Evolutionary conservation across 495 filamentous ascomycete genomes (phyloP), one percentile per base, ranked within the genome.

Genomic region (Aspergillus sparsus): DNA sequence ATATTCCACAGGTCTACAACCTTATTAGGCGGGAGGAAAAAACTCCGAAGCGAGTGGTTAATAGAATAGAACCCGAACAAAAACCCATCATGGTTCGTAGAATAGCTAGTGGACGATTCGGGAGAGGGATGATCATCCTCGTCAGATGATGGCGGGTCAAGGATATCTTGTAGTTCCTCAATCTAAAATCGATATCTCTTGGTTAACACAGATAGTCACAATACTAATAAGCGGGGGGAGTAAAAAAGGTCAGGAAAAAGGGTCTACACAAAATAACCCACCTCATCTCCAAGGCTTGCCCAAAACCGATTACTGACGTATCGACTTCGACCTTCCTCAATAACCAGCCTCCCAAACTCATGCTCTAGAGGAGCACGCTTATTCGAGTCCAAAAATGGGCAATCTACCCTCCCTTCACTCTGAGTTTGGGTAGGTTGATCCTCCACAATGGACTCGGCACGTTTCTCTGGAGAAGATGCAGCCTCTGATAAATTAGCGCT

Each of bases 221-320:
- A 37, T 27, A 33, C 27, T 33, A 27, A 15, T 46, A 52, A 37
- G 15, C 2, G 45, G 5, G 45, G 5, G 3, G 39, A 16, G 42
- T 13, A 6, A 7, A 39, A 32, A 16, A 49, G 34, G 2, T 18
- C 12, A n/a, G n/a, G n/a, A n/a, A n/a, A n/a, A n/a, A n/a, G n/a
- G n/a, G n/a, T n/a, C n/a, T n/a, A n/a, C n/a, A 34, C 15, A 11
- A 21, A 57, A 36, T 10, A 39, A 63, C 68, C 52, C 69, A 91
- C 91, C 83, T 97, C 91, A 59, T 93, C 90, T 51, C 86, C 90
- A 46, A 97, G 77, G 61, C 84, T 90, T n/a, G 88, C 86, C 93
- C 92, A 97, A 53, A 96, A 90, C 13, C 85, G 87, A 72, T 88
- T 93, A 70, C 89, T 93, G 59, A 97, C 87, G 74, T 97, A 97